Conservation (phyloP, 2,329 filamentous ascomycete species). For the Cordyceps fumosorosea region DNA sequence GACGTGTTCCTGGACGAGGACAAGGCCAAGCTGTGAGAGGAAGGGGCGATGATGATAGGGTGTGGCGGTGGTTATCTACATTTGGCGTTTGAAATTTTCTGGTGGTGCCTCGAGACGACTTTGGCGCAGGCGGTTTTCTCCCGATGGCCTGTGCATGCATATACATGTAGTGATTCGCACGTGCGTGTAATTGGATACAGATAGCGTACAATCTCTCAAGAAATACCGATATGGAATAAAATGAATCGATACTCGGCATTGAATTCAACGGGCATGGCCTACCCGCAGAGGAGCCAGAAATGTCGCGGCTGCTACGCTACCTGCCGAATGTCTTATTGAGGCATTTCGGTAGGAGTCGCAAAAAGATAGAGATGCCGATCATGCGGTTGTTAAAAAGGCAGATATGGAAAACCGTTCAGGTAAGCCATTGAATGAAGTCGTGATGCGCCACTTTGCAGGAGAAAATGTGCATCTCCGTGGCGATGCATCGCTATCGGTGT, state of each 20-base stretch:
- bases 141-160: not conserved
- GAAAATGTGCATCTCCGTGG: constrained; percentile 5
- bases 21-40: constrained; percentile 34
- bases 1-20: constrained; percentile 35
- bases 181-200: not conserved
- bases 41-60: not conserved
- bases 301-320: too few relatives aligned
- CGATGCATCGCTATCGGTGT: constrained; percentile 3
- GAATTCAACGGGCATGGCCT: not conserved
- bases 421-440: not conserved
- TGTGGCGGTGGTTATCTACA: not conserved
- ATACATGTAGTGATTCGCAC: not conserved
- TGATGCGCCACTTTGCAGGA: not conserved
- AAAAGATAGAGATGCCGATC: not conserved
- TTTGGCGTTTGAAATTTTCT: not conserved
- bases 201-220: not conserved
- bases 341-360: not conserved
- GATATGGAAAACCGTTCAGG: too few relatives aligned
- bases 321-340: not conserved
- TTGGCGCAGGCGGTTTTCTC: not conserved
- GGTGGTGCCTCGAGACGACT: not conserved
- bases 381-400: not conserved
- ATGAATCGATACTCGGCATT: not conserved
- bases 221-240: not conserved
- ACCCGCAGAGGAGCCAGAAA: not conserved